Base-by-base conservation (phyloP, 2,329 filamentous ascomycete species). In the Colletotrichum filicis region DNA sequence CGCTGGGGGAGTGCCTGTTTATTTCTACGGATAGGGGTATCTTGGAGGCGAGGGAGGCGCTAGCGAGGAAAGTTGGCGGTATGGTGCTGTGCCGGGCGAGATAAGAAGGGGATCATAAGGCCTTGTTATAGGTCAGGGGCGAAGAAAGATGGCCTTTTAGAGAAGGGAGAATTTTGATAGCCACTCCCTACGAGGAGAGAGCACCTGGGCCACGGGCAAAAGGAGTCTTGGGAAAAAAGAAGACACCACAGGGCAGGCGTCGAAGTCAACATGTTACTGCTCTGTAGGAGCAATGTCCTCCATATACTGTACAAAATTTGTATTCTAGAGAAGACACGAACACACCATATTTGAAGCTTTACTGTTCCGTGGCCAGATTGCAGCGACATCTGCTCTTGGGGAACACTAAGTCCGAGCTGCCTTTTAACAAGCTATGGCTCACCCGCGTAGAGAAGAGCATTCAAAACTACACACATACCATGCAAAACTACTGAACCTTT, bases 1-100 rank as follows among this genome's bases (percentile, higher is more conserved):
- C 89, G 74, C 85, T 97, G 16, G 95, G 95, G 69, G 95, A 98
- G 87, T 93, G 91, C 80, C 84, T 98, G 80, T 96, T 95, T 79
- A 79, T 98, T 62, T 90, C 88, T 16, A 98, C 95, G 22, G 92
- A 95, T 79, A 84, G 87, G 75, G 95, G 95, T 1, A 88, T 97
- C 11, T 80, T 98, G 79, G 95, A 98, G 86, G 88, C 91, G 30
- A 88, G 95, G 77, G 95, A 98, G 83, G 96, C 94, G 73, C 87
- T 97, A 69, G 92, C 93, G 81, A 92, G 91, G 85, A 93, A 91
- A 84, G 85, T 95, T 24, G 95, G 95, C n/a, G 95, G 95, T 0
- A 82, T 95, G 82, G 86, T 95, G 73, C 83, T 98, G 69, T 97
- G 93, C 84, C 87, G 94, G 69, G 91, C 93, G 22, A 86, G 84